Percentiles rank a stretch among this genome's conserved stretches.
These are phyloP conservation scores for Chalaropsis ovoidea DNA, from an alignment of 2,329 filamentous ascomycete species.

Conservation along the genomic window DNA sequence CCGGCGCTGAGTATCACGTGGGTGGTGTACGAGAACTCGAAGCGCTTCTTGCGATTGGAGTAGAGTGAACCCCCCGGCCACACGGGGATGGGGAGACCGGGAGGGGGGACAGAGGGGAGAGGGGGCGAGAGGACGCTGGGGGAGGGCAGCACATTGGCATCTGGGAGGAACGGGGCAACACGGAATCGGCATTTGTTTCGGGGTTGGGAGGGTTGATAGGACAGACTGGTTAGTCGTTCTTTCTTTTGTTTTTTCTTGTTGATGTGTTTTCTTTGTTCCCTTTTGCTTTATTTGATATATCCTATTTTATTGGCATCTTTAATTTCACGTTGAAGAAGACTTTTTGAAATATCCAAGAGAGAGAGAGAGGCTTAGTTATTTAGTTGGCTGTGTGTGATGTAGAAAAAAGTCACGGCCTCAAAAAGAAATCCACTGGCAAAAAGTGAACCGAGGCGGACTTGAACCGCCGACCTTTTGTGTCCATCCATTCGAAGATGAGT, in stretches of 20 bases:
- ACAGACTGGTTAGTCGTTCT: slow-evolving; percentile 15
- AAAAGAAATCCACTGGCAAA: not conserved
- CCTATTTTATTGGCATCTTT: not conserved
- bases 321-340: too few species aligned
- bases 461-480: slow-evolving; percentile 24
- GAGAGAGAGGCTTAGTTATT: not conserved
- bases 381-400: not conserved
- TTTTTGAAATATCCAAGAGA: not conserved
- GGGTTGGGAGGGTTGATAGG: slow-evolving; percentile 36
- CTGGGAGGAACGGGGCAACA: slow-evolving; percentile 29
- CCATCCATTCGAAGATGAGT: slow-evolving; percentile 14
- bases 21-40: slow-evolving; percentile 85
- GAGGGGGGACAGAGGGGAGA: slow-evolving; percentile 16
- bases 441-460: slow-evolving; percentile 22
- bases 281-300: slow-evolving; percentile 12
- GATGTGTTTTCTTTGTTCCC: not conserved
- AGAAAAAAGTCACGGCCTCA: not conserved
- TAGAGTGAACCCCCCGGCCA: slow-evolving; percentile 28
- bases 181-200: slow-evolving; percentile 43
- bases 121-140: not conserved
- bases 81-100: not conserved
- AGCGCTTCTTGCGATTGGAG: slow-evolving; percentile 54
- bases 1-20: slow-evolving; percentile 93
- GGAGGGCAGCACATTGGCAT: slow-evolving; percentile 18
- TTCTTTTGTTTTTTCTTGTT: not conserved